These are phyloP conservation scores for Syzygium jambos DNA, from an alignment of 345 rosid species.

Conservation along the genomic window DNA sequence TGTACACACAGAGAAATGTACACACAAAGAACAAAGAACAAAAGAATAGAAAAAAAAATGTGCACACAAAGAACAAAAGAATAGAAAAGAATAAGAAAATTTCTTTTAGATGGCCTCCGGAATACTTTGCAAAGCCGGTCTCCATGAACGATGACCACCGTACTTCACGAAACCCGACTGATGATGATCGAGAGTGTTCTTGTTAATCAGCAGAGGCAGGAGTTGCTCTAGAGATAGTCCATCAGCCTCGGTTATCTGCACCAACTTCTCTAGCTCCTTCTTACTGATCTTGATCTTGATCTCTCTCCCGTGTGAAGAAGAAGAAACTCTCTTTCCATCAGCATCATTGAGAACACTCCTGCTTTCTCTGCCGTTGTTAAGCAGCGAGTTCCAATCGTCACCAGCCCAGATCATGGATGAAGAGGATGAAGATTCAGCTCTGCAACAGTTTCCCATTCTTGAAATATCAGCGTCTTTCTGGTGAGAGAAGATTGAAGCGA, in stretches of 20 bases:
- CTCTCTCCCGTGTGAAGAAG: neutral
- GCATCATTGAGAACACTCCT: neutral
- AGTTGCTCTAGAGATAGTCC: neutral
- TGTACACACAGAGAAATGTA: neutral
- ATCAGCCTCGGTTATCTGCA: neutral
- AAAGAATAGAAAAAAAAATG: neutral
- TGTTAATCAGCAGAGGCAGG: neutral
- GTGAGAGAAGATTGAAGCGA: neutral
- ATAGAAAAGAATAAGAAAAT: neutral
- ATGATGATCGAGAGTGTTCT: neutral
- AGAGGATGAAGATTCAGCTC: neutral
- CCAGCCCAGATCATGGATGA: conserved; percentile 18
- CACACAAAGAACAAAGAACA: neutral
- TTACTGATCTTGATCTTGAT: conserved; percentile 7
- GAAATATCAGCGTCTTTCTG: neutral
- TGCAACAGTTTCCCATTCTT: conserved; percentile 43
- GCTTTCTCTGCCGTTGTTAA: neutral
- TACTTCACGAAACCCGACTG: neutral
- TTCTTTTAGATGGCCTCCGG: neutral
- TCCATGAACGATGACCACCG: neutral
- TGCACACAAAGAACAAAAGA: neutral
- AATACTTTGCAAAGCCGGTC: conserved; percentile 6
- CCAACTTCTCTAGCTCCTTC: neutral
- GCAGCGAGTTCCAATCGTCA: conserved; percentile 24
- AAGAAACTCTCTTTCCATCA: neutral